These are phyloP conservation scores for Pichia sp. DNA, from an alignment of 1,139 yeast species.

Conservation along the genomic window DNA sequence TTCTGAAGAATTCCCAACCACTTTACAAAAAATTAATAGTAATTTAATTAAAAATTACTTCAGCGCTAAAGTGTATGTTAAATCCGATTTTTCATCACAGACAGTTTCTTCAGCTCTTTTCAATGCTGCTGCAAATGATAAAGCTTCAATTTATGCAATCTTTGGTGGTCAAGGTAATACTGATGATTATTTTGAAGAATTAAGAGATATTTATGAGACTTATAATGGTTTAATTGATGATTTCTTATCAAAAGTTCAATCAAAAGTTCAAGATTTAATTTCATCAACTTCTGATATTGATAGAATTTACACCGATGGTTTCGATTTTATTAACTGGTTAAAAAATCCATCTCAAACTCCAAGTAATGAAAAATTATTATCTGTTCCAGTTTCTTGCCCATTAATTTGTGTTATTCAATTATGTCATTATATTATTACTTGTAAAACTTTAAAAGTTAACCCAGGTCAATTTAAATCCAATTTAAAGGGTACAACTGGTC, in stretches of 20 bases:
- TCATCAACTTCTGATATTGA: conserved; percentile 71
- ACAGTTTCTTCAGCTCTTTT: conserved; percentile 63
- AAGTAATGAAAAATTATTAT: conserved; percentile 77
- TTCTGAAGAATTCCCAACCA: conserved; percentile 53
- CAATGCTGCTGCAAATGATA: conserved; percentile 39
- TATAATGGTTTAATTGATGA: conserved; percentile 74
- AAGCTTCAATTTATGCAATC: conserved; percentile 69
- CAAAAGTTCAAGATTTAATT: conserved; percentile 61
- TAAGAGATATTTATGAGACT: conserved; percentile 72
- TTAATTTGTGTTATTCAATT: conserved; percentile 92
- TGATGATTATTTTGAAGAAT: conserved; percentile 95
- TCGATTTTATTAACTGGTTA: conserved; percentile 84
- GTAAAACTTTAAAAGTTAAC: conserved; percentile 74
- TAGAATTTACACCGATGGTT: conserved; percentile 90
- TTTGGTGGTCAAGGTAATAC: conserved; percentile 99
- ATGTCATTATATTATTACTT: conserved; percentile 86
- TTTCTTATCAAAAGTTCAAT: conserved; percentile 64
- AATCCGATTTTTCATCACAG: conserved; percentile 18
- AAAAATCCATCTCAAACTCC: conserved; percentile 82
- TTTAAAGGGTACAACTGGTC: conserved; percentile 89
- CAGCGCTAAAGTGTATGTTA: conserved; percentile 30
- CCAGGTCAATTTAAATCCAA: conserved; percentile 81
- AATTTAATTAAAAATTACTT: conserved; percentile 66
- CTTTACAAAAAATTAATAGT: conserved; percentile 61
- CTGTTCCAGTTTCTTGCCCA: conserved; percentile 94